Conservation (phyloP, 2,329 filamentous ascomycete species). For the Colletotrichum orchidophilum region DNA sequence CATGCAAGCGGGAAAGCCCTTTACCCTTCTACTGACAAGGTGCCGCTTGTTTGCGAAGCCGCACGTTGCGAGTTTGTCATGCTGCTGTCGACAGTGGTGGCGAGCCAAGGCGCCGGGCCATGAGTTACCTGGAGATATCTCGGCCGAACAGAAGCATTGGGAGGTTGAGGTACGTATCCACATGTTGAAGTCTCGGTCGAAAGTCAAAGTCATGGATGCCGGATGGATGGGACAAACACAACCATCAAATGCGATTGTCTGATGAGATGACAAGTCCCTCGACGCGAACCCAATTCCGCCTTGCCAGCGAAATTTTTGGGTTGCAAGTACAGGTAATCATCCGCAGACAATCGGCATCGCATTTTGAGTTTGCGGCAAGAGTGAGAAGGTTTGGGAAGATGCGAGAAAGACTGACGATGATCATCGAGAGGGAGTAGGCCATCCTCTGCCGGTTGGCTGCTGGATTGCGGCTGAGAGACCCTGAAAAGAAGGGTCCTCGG, state of each 20-base stretch:
- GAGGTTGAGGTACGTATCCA: not conserved
- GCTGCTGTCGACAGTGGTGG: not conserved
- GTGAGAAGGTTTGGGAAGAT: not conserved
- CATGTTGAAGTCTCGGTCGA: not conserved
- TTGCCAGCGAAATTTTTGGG: conserved; percentile 1
- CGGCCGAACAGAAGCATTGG: not conserved
- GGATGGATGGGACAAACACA: conserved; percentile 19
- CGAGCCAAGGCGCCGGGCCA: not conserved
- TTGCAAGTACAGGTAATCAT: not conserved
- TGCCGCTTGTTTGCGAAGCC: not conserved
- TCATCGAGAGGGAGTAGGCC: not conserved
- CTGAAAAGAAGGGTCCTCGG: not conserved
- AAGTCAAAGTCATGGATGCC: not conserved
- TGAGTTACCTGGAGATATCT: not conserved
- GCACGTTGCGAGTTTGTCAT: not conserved
- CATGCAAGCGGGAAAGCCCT: not conserved
- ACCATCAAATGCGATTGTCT: conserved; percentile 19
- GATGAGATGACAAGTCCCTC: conserved; percentile 4
- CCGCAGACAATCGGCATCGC: not conserved
- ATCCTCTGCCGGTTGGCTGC: not conserved
- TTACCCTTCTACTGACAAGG: not conserved
- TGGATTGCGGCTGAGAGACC: not conserved
- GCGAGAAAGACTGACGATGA: not conserved
- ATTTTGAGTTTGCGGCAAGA: not conserved
- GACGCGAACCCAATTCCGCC: conserved; percentile 21